Conservation (phyloP, 169 alveolate genomes). For the Plasmodium gallinaceum region DNA sequence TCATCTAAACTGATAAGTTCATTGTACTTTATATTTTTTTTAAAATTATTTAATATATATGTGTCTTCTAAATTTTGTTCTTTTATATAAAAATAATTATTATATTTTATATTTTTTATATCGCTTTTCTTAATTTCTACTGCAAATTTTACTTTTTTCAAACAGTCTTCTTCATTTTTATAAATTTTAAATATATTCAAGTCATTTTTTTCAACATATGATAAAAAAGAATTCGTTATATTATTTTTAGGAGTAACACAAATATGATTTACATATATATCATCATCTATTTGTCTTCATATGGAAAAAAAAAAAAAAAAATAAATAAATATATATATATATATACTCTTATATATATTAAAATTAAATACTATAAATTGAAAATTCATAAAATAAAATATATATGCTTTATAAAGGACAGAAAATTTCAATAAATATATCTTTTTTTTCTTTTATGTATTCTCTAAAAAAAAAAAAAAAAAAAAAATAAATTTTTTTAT, state of each 20-base stretch:
- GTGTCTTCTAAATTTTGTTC: not conserved
- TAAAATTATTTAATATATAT: not conserved
- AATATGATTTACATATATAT: constrained; percentile 46
- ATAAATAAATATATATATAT: not conserved
- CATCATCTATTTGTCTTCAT: constrained; percentile 38
- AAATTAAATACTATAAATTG: too few relatives aligned
- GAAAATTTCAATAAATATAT: not conserved
- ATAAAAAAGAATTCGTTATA: constrained; percentile 24
- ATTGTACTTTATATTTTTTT: constrained; percentile 15
- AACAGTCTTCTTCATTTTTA: constrained; percentile 45
- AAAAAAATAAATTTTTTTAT: not conserved
- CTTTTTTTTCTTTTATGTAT: constrained; percentile 1
- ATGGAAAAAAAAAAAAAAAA: not conserved
- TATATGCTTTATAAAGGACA: too few relatives aligned
- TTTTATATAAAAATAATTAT: not conserved
- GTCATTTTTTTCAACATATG: constrained; percentile 32
- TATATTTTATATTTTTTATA: not conserved
- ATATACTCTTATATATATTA: constrained; percentile 1
- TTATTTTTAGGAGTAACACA: constrained; percentile 34
- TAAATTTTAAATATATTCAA: constrained; percentile 45
- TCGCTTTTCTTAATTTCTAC: constrained; percentile 15
- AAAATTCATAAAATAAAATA: too few relatives aligned
- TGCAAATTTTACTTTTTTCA: constrained; percentile 57
- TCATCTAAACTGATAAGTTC: constrained; percentile 6
- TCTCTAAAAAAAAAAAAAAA: not conserved